Conservation (phyloP, 2,329 filamentous ascomycete genomes). For the Trichoderma koningiopsis region DNA sequence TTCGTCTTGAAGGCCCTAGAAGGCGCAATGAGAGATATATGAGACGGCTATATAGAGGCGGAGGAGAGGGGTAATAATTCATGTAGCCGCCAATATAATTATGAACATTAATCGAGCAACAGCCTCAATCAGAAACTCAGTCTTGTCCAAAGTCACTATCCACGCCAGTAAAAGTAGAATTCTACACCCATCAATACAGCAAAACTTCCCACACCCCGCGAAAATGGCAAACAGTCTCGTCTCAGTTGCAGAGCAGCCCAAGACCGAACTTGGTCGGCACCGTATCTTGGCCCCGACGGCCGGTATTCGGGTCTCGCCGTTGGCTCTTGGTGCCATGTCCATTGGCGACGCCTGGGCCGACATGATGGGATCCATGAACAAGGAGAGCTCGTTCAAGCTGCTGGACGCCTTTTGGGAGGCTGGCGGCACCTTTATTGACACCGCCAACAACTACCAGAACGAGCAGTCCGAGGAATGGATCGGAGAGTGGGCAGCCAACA, state of each 20-base stretch:
- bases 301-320: conserved; percentile 9
- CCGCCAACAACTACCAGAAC: conserved; percentile 52
- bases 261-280: neutral
- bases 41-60: neutral
- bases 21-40: conserved; percentile 3
- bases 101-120: neutral
- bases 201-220: neutral
- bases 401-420: conserved; percentile 29
- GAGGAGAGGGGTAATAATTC: neutral
- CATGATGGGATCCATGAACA: conserved; percentile 9
- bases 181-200: neutral
- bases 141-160: neutral
- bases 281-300: neutral
- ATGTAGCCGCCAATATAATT: neutral
- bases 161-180: neutral
- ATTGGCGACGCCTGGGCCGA: conserved; percentile 14
- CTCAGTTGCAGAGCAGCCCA: neutral
- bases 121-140: neutral
- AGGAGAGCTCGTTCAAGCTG: conserved; percentile 18
- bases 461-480: conserved; percentile 55
- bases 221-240: neutral
- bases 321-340: conserved; percentile 22
- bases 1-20: neutral
- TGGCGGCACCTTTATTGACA: conserved; percentile 67
- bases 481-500: conserved; percentile 52